These are phyloP conservation scores for Rickenella mellea DNA, from an alignment of 768 basidiomycete species.

Conservation along the genomic window DNA sequence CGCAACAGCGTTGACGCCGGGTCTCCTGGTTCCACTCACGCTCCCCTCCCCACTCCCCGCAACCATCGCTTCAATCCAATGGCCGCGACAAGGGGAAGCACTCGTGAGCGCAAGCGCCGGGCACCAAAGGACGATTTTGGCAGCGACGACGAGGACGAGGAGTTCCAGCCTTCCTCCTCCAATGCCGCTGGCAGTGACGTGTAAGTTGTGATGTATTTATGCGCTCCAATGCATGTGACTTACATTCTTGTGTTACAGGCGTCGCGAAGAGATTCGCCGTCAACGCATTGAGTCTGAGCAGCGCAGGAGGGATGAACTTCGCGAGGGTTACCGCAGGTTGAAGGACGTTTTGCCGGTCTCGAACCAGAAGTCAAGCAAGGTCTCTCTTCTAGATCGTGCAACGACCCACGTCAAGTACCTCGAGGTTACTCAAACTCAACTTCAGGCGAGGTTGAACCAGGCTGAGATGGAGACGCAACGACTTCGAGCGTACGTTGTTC, in stretches of 20 bases:
- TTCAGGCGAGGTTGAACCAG: slow-evolving; percentile 67
- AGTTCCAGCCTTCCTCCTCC: slow-evolving; percentile 49
- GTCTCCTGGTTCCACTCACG: slow-evolving; percentile 37
- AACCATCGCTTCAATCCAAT: slow-evolving; percentile 75
- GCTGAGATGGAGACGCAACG: slow-evolving; percentile 75
- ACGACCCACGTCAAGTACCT: slow-evolving; percentile 83
- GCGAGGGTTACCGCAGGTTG: slow-evolving; percentile 84
- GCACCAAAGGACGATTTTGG: slow-evolving; percentile 47
- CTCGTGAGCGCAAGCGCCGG: slow-evolving; percentile 34
- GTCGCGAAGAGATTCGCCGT: slow-evolving; percentile 84
- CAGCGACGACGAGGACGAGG: slow-evolving; percentile 60
- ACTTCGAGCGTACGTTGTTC: slow-evolving; percentile 44
- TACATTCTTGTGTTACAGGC: slow-evolving; percentile 25
- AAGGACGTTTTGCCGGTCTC: slow-evolving; percentile 84
- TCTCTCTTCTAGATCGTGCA: slow-evolving; percentile 79
- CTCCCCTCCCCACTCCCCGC: slow-evolving; percentile 44
- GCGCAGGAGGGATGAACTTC: slow-evolving; percentile 83
- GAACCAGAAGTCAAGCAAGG: slow-evolving; percentile 91
- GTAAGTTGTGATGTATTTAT: slow-evolving; percentile 20
- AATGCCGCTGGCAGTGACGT: slow-evolving; percentile 43
- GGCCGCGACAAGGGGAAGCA: slow-evolving; percentile 34
- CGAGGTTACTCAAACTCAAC: slow-evolving; percentile 67
- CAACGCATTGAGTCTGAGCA: slow-evolving; percentile 94
- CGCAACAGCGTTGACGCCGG: slow-evolving; percentile 39
- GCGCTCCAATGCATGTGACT: slow-evolving; percentile 1